Percentiles rank a stretch among this genome's conserved stretches.
Conservation (phyloP, 441 rosid species). For the Mallotus repandus region DNA sequence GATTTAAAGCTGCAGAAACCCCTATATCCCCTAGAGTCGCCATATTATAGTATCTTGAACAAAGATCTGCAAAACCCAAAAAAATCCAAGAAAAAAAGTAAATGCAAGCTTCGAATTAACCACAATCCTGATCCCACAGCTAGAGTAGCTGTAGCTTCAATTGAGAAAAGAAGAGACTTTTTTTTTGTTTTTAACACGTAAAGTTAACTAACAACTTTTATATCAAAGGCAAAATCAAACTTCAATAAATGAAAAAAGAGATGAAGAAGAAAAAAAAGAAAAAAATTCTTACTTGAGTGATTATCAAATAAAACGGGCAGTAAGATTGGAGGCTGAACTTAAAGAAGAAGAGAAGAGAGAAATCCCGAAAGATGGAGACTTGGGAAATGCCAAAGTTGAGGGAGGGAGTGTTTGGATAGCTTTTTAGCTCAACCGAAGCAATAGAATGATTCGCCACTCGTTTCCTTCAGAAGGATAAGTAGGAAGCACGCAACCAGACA, state of each 20-base stretch:
- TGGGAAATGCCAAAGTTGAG: conserved; percentile 18
- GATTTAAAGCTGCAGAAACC: conserved; percentile 72
- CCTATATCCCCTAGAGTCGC: conserved; percentile 79
- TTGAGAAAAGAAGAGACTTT: too few relatives aligned
- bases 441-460: conserved; percentile 24
- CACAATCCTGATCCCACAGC: too few relatives aligned
- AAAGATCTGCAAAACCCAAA: conserved; percentile 11
- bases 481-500: conserved; percentile 30
- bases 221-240: too few relatives aligned
- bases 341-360: too few relatives aligned
- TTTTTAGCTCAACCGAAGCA: conserved; percentile 32
- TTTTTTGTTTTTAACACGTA: too few relatives aligned
- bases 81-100: neutral
- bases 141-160: too few relatives aligned
- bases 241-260: neutral
- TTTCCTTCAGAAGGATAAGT: conserved; percentile 25
- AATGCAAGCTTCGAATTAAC: too few relatives aligned
- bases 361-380: too few relatives aligned
- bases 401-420: conserved; percentile 32
- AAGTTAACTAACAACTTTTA: too few relatives aligned
- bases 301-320: too few relatives aligned
- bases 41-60: conserved; percentile 38
- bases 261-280: neutral
- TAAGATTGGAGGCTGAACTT: too few relatives aligned
- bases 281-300: too few relatives aligned